Conservation (phyloP, 2,329 filamentous ascomycete species). For the Phialemoniopsis sp. region DNA sequence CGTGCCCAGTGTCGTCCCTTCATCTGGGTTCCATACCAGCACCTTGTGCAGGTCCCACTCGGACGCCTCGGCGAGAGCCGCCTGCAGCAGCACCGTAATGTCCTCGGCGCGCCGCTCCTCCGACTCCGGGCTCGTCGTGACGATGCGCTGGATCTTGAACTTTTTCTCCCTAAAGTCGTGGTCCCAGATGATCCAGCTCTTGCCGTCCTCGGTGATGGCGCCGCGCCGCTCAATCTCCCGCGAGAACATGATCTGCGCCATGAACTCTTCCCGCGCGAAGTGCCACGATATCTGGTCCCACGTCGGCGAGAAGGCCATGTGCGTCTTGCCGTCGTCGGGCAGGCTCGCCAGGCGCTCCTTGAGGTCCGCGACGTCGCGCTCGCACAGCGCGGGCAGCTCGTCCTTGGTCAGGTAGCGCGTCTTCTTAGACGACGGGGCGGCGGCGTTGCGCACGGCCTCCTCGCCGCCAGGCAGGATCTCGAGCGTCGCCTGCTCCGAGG, state of each 20-base stretch:
- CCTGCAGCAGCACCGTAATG: constrained; percentile 21
- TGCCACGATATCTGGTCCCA: constrained; percentile 24
- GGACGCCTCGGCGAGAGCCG: constrained; percentile 25
- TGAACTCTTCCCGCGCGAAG: constrained; percentile 21
- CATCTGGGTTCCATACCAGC: constrained; percentile 29
- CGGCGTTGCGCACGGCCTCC: constrained; percentile 1
- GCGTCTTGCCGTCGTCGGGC: constrained; percentile 18
- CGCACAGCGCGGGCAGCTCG: constrained; percentile 18
- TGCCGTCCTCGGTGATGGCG: constrained; percentile 17
- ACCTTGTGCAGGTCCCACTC: constrained; percentile 22
- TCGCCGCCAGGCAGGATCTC: constrained; percentile 14
- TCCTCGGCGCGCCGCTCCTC: constrained; percentile 15
- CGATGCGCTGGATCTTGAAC: constrained; percentile 22
- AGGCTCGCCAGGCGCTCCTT: constrained; percentile 13
- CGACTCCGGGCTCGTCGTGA: constrained; percentile 9
- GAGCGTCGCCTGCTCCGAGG: constrained; percentile 25
- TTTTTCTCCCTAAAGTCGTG: constrained; percentile 25
- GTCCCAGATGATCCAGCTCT: constrained; percentile 27
- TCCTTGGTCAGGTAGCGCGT: constrained; percentile 15
- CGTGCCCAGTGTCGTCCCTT: constrained; percentile 19
- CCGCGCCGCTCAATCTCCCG: constrained; percentile 9
- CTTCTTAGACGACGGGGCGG: neutral
- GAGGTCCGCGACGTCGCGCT: constrained; percentile 18
- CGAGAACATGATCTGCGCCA: constrained; percentile 14
- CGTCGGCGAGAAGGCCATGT: constrained; percentile 26